Percentiles rank a stretch among this genome's conserved stretches.
Conservation (phyloP, 306 rosid genomes). For the Cicer chorassanicum region DNA sequence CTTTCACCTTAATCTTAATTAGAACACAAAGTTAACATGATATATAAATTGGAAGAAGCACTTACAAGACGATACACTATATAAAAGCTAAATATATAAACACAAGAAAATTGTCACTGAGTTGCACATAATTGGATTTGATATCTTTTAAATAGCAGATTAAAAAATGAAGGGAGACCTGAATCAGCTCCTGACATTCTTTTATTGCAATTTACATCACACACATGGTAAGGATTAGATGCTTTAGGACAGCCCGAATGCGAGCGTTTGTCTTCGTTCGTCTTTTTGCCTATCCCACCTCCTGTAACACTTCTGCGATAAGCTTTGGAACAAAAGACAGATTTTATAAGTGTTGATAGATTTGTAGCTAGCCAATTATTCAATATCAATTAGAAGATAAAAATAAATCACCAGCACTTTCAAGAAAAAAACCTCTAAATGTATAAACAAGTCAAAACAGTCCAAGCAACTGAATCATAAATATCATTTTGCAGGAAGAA, state of each 20-base stretch:
- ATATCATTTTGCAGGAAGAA: neutral
- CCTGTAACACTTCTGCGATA: conserved; percentile 51
- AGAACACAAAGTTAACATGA: neutral
- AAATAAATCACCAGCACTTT: conserved; percentile 20
- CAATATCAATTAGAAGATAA: neutral
- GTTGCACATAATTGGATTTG: neutral
- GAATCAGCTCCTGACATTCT: conserved; percentile 52
- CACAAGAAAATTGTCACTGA: neutral
- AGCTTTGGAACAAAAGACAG: conserved; percentile 47
- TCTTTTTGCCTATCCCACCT: conserved; percentile 54
- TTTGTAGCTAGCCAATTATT: conserved; percentile 21
- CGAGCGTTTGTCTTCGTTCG: conserved; percentile 52
- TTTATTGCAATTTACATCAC: conserved; percentile 56
- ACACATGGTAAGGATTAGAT: conserved; percentile 72
- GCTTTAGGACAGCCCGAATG: conserved; percentile 61
- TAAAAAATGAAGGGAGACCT: conserved; percentile 51
- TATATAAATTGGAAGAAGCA: conserved; percentile 25
- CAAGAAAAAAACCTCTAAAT: neutral
- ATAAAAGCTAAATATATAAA: neutral
- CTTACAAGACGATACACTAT: neutral
- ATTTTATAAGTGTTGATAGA: conserved; percentile 41
- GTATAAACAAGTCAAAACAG: conserved; percentile 34
- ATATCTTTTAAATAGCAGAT: neutral
- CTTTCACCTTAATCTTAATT: conserved; percentile 10
- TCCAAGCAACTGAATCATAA: conserved; percentile 14